Conservation (phyloP, 2,329 filamentous ascomycete species). For the Fusarium goolgardi region DNA sequence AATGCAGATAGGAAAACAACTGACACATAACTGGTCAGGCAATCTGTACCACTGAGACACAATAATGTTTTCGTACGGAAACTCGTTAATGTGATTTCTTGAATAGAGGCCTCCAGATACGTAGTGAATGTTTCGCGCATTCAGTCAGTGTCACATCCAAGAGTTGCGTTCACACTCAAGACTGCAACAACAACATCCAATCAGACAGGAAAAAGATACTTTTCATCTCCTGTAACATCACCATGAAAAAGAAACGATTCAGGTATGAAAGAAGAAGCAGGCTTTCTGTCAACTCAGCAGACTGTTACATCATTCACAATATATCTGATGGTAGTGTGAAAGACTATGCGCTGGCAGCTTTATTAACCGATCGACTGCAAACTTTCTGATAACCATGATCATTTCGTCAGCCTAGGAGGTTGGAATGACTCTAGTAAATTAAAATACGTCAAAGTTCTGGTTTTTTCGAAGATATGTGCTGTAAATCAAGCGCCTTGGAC, state of each 20-base stretch:
- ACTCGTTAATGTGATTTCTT: background rate
- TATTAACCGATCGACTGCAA: slow-evolving; percentile 4
- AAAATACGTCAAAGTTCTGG: slow-evolving; percentile 1
- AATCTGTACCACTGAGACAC: background rate
- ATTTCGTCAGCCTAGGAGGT: slow-evolving; percentile 19
- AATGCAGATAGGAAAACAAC: background rate
- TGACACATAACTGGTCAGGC: background rate
- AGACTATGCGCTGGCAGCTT: background rate
- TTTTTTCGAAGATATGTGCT: background rate
- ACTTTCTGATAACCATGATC: slow-evolving; percentile 6
- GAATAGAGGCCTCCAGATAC: no score
- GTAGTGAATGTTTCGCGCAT: background rate
- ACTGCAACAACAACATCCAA: background rate
- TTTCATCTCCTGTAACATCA: background rate
- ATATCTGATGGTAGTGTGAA: background rate
- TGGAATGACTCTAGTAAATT: background rate
- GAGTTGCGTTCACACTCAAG: background rate
- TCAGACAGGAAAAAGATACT: background rate
- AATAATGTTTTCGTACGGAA: background rate
- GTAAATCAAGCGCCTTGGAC: slow-evolving; percentile 29
- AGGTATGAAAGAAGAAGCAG: background rate
- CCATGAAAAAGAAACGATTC: background rate
- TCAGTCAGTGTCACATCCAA: background rate
- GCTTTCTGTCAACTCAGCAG: background rate
- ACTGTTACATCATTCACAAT: slow-evolving; percentile 6